phyloP scores from a whole-genome alignment of 441 rosid species.

The Gossypium schwendimanii region DNA sequence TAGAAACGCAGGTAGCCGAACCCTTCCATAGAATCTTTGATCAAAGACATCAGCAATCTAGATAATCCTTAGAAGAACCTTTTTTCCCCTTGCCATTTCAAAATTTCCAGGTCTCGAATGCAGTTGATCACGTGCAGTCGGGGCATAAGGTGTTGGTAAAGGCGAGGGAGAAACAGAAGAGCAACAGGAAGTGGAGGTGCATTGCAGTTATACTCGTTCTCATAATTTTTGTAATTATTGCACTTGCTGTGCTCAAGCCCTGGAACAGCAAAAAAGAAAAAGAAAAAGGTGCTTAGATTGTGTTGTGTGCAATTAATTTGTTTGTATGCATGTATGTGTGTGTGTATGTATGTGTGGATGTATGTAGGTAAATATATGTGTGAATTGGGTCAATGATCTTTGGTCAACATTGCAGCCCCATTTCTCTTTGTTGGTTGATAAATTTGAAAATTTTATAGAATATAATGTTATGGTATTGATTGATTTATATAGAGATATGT shows the following conservation, averaged over 20 bases:
- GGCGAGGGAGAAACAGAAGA: constrained; percentile 71
- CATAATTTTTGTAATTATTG: constrained; percentile 50
- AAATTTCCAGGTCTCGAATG: constrained; percentile 63
- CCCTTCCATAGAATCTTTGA: neutral
- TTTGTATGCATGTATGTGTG: neutral
- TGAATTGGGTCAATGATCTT: neutral
- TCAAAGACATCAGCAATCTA: neutral
- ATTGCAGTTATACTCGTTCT: constrained; percentile 75
- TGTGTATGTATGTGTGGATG: neutral
- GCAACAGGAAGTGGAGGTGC: constrained; percentile 93
- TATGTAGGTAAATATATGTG: constrained; percentile 13
- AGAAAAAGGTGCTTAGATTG: constrained; percentile 37
- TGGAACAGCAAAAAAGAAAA: constrained; percentile 56
- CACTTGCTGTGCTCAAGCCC: constrained; percentile 62
- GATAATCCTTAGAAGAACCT: neutral
- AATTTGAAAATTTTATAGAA: neutral
- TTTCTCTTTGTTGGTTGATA: neutral
- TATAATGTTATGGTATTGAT: neutral
- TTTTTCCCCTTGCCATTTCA: neutral
- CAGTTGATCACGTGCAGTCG: constrained; percentile 86
- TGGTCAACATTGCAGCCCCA: neutral
- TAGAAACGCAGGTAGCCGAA: constrained; percentile 69
- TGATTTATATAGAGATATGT: neutral
- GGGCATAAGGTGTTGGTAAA: constrained; percentile 68
- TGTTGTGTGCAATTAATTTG: neutral